Evolutionary conservation across 129 eudicot genomes (phyloP).

Genomic region (Daucus carota): DNA sequence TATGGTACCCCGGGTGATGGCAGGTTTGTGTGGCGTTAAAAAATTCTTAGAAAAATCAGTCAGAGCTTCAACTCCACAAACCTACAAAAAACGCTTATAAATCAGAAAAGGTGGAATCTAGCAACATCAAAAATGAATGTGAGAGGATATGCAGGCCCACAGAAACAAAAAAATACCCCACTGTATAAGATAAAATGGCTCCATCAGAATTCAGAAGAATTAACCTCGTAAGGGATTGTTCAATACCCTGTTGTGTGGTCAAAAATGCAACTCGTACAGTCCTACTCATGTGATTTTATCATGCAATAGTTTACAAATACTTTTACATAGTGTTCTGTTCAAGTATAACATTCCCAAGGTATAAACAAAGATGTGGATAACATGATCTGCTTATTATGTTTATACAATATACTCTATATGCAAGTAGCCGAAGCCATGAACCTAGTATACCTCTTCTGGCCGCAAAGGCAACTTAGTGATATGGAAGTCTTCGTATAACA

Average conservation of each 20-base stretch:
- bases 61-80: conserved; percentile 79
- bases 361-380: not conserved
- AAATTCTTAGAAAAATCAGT: conserved; percentile 59
- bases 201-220: not conserved
- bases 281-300: not conserved
- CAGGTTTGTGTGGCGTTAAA: conserved; percentile 44
- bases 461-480: conserved; percentile 83
- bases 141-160: not conserved
- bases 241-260: not conserved
- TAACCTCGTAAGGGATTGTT: not conserved
- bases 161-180: not conserved
- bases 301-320: not conserved
- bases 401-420: not conserved
- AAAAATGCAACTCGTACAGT: not conserved
- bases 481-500: conserved; percentile 85
- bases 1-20: conserved; percentile 35
- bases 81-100: conserved; percentile 31
- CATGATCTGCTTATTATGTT: not conserved
- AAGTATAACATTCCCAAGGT: not conserved
- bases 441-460: conserved; percentile 67
- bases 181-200: not conserved
- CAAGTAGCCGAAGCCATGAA: not conserved
- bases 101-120: not conserved
- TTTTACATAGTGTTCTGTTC: not conserved
- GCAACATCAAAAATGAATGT: not conserved